phyloP scores from a whole-genome alignment of 2,329 filamentous ascomycete species.

The Colletotrichum paranaense region DNA sequence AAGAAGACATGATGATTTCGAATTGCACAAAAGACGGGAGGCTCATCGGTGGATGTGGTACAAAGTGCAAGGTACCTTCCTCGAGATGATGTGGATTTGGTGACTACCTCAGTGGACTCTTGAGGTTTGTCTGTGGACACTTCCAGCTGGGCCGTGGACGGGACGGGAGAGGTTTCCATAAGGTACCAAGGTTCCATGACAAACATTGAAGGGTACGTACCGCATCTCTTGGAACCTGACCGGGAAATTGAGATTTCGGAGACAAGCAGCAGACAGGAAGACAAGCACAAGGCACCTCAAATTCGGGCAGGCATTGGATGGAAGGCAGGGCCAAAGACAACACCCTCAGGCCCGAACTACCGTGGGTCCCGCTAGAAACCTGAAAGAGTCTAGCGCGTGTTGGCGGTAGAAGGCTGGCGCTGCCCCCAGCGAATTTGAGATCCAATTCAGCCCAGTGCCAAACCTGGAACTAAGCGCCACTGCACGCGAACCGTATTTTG shows the following conservation, averaged over 20 bases:
- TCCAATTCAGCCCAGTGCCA: conserved; percentile 21
- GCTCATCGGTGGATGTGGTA: neutral
- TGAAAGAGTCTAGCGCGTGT: conserved; percentile 20
- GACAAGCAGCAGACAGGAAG: no score
- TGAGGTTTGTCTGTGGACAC: neutral
- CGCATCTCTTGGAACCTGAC: neutral
- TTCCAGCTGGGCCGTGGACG: neutral
- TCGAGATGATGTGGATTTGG: neutral
- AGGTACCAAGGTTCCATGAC: neutral
- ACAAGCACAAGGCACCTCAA: no score
- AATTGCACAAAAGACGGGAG: neutral
- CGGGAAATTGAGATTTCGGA: conserved; percentile 5
- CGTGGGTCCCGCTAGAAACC: conserved; percentile 23
- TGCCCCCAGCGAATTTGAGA: conserved; percentile 19
- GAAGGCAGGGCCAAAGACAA: neutral
- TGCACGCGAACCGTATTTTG: conserved; percentile 37
- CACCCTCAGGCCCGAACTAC: conserved; percentile 16
- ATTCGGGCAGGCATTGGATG: no score
- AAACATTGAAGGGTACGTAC: neutral
- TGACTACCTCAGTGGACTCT: neutral
- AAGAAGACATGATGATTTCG: neutral
- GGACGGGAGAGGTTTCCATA: neutral
- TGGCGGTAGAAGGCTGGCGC: conserved; percentile 22
- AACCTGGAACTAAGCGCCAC: conserved; percentile 30
- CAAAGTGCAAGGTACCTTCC: neutral